phyloP scores from a whole-genome alignment of 1,139 yeast species.

The Candida tetrigidarum region DNA sequence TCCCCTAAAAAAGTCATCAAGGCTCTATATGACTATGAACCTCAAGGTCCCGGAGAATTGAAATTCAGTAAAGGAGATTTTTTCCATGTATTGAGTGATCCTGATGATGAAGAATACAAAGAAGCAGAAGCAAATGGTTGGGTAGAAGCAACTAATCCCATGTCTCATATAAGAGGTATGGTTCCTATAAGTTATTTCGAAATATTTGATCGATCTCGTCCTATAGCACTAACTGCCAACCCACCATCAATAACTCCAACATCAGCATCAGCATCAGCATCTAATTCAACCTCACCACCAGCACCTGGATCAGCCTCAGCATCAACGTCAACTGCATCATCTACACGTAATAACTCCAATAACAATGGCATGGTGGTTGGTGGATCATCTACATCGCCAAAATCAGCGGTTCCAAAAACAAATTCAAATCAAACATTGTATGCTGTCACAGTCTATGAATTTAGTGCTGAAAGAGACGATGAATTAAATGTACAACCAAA shows the following conservation, averaged over 20 bases:
- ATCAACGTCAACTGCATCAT: neutral
- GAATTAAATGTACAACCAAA: slow-evolving; percentile 86
- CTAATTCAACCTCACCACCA: neutral
- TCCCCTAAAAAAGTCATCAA: slow-evolving; percentile 83
- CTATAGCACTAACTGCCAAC: slow-evolving; percentile 18
- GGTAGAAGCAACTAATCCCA: slow-evolving; percentile 91
- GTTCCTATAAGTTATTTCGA: slow-evolving; percentile 89
- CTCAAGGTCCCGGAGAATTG: slow-evolving; percentile 85
- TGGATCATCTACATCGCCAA: no score
- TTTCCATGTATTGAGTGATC: slow-evolving; percentile 74
- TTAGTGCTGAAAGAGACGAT: slow-evolving; percentile 87
- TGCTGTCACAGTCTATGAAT: slow-evolving; percentile 68
- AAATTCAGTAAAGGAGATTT: slow-evolving; percentile 83
- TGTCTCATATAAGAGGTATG: slow-evolving; percentile 75
- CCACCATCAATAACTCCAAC: slow-evolving; percentile 1
- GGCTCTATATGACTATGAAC: slow-evolving; percentile 77
- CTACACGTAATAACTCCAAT: slow-evolving; percentile 1
- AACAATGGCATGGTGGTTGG: slow-evolving; percentile 6
- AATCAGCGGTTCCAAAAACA: slow-evolving; percentile 10
- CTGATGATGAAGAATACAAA: slow-evolving; percentile 40
- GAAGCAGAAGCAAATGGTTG: slow-evolving; percentile 56
- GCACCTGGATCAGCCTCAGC: neutral
- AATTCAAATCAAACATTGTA: slow-evolving; percentile 42
- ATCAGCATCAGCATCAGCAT: slow-evolving; percentile 5
- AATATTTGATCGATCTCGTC: slow-evolving; percentile 66